Conservation (phyloP, 73 alveolate species). For the Symbiodinium pilosum region DNA sequence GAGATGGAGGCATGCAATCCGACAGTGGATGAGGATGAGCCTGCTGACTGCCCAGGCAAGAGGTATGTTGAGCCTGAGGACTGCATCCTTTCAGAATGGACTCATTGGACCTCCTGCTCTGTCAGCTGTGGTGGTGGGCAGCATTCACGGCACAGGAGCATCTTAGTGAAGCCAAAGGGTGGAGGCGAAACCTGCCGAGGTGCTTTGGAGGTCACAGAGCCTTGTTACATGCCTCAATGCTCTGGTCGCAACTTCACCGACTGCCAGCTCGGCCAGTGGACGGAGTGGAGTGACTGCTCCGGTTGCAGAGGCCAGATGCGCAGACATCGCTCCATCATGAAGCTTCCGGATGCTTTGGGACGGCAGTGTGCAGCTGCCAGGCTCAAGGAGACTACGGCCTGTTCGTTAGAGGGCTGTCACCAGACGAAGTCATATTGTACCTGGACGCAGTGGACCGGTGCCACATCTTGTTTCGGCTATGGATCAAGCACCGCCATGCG, state of each 20-base stretch:
- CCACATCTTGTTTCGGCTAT: conserved; percentile 3
- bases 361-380: conserved; percentile 32
- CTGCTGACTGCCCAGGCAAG: conserved; percentile 1
- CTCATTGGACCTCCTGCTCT: background rate
- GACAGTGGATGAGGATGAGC: background rate
- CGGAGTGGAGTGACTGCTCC: conserved; percentile 35
- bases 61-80: background rate
- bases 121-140: conserved; percentile 28
- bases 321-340: conserved; percentile 6
- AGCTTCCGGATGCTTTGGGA: conserved; percentile 3
- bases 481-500: conserved; percentile 44
- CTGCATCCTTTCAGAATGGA: conserved; percentile 10
- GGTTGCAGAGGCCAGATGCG: conserved; percentile 19
- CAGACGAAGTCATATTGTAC: background rate
- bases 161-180: background rate
- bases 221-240: conserved; percentile 21
- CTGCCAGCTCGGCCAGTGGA: conserved; percentile 16
- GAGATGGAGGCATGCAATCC: background rate
- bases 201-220: conserved; percentile 6
- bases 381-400: conserved; percentile 19
- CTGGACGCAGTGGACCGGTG: conserved; percentile 14
- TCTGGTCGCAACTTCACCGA: background rate
- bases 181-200: conserved; percentile 30
- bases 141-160: background rate
- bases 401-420: background rate